Evolutionary conservation across 2,329 filamentous ascomycete genomes (phyloP).

Genomic region (Scytalidium lignicola): DNA sequence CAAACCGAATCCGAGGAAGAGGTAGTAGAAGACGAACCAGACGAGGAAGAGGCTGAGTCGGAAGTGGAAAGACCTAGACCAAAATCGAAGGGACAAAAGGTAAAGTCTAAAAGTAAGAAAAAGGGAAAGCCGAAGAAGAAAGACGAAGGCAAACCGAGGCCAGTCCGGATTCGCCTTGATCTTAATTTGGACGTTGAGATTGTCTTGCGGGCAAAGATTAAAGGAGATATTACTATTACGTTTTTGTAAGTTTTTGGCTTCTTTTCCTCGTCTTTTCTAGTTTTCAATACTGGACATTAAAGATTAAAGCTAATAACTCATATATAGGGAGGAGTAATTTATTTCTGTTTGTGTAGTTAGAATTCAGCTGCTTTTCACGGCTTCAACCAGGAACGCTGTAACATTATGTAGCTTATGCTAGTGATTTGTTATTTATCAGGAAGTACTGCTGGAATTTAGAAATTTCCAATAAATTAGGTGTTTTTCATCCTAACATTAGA

Average conservation of each 20-base stretch:
- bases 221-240: conserved; percentile 71
- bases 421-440: no score
- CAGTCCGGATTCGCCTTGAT: conserved; percentile 62
- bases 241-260: conserved; percentile 23
- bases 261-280: no score
- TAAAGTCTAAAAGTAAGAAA: conserved; percentile 26
- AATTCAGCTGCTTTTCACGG: no score
- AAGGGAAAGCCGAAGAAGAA: conserved; percentile 38
- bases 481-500: no score
- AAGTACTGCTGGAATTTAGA: no score
- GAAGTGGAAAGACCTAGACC: conserved; percentile 9
- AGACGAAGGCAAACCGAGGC: conserved; percentile 47
- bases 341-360: no score
- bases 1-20: conserved; percentile 2
- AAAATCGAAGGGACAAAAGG: conserved; percentile 4
- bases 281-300: no score
- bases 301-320: no score
- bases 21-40: conserved; percentile 2
- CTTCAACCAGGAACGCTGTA: no score
- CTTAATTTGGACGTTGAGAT: conserved; percentile 77
- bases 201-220: conserved; percentile 72
- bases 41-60: conserved; percentile 18
- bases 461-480: no score
- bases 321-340: no score
- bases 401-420: no score